Base-by-base conservation (phyloP, 805 yeast genomes). In the Pichia exigua region DNA sequence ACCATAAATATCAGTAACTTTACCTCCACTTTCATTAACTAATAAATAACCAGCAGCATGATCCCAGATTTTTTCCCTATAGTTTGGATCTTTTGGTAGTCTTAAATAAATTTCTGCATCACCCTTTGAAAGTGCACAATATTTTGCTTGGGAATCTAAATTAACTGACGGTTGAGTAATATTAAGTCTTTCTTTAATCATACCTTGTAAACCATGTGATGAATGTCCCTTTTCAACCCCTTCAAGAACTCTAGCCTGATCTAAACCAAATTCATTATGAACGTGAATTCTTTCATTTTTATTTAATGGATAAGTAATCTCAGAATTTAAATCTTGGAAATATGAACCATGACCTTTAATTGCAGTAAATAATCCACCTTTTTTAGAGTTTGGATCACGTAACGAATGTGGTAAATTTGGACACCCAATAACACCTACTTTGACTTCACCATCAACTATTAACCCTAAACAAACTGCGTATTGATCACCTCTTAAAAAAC, bases 11-110 rank as follows among this genome's bases (percentile, higher is more conserved):
- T 94, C 99, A 17, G 92, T 81, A 13, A 94, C 98, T 47, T 73
- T 66, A 8, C 99, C 99, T 43, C 97, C 97, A 60, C 95, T 86
- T 67, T 95, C 99, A 38, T 78, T 75, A 45, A 95, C 83, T 54
- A 94, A 76, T 15, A 92, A 74, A 61, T 86, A 85, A 4, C 99
- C 99, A 2, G 97, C 95, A 20, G 98, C 98, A 66, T 94, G 99
- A 69, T 94, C 99, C 98, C 99, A 94, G 54, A 94, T 90, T 69
- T 94, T 94, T 66, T 94, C 99, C 60, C 87, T 78, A 66, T 91
- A 94, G 3, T 77, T 69, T 48, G 81, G 73, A 57, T 77, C 81
- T 45, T 83, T 80, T 15, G 99, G 99, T 53, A 95, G 71, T 59
- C 99, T 82, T 54, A 94, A 73, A 61, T 95, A 94, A 15, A 94